Percentiles rank a stretch among this genome's conserved stretches.
phyloP scores from a whole-genome alignment of 768 basidiomycete genomes.

The Pisolithus marmoratus region DNA sequence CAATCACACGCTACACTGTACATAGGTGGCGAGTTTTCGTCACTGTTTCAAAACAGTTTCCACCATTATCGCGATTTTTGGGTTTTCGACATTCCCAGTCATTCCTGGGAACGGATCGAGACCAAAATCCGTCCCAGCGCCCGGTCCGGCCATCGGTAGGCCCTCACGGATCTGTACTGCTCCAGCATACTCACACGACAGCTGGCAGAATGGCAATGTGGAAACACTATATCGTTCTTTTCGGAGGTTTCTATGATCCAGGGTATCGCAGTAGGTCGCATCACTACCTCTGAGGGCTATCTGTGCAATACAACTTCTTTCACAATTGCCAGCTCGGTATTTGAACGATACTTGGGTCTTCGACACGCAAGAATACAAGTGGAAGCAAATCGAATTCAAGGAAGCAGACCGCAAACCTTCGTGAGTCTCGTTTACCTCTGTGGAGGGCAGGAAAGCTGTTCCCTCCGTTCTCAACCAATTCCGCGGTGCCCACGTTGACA shows the following conservation, averaged over 20 bases:
- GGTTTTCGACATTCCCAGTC: conserved; percentile 74
- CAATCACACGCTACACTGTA: too few relatives aligned
- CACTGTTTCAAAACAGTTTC: conserved; percentile 74
- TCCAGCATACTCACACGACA: not conserved
- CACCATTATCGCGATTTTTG: conserved; percentile 90
- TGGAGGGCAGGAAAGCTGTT: not conserved
- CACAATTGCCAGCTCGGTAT: conserved; percentile 54
- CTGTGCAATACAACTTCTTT: not conserved
- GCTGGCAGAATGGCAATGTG: conserved; percentile 74
- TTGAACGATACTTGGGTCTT: conserved; percentile 83
- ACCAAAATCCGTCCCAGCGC: conserved; percentile 77
- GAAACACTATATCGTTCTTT: conserved; percentile 83
- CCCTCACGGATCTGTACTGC: not conserved
- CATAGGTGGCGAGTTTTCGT: conserved; percentile 81
- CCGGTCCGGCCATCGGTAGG: conserved; percentile 76
- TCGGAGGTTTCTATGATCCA: conserved; percentile 89
- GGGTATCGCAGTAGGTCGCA: conserved; percentile 63
- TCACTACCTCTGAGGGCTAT: not conserved
- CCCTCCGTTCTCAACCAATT: not conserved
- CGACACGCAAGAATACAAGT: conserved; percentile 80
- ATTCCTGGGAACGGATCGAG: conserved; percentile 85
- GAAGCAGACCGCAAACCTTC: conserved; percentile 70
- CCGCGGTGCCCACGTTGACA: too few relatives aligned
- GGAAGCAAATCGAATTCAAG: conserved; percentile 71
- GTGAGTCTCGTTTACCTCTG: conserved; percentile 35